These are phyloP conservation scores for Linum lewisii DNA, from an alignment of 345 rosid genomes.

Conservation along the genomic window DNA sequence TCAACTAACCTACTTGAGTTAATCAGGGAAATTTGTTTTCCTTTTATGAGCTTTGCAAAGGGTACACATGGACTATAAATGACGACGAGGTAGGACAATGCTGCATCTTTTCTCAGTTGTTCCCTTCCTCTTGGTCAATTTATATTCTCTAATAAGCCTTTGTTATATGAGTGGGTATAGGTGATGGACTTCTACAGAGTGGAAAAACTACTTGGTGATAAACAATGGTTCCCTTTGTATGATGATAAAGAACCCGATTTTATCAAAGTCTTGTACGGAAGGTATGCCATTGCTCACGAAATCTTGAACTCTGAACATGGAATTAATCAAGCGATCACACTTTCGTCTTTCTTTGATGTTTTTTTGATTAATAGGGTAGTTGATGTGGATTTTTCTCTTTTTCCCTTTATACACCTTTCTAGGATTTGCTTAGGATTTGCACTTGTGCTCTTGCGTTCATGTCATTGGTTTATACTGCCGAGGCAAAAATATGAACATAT, in stretches of 20 bases:
- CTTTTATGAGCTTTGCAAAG: conserved; percentile 68
- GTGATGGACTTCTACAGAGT: conserved; percentile 39
- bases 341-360: background rate
- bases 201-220: conserved; percentile 21
- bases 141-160: background rate
- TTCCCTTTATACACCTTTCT: background rate
- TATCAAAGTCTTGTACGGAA: conserved; percentile 58
- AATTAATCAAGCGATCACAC: background rate
- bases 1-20: conserved; percentile 18
- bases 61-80: conserved; percentile 61
- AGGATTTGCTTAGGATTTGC: background rate
- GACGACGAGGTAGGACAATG: conserved; percentile 55
- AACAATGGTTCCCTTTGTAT: conserved; percentile 19
- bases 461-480: background rate
- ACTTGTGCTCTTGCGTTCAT: background rate
- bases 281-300: conserved; percentile 30
- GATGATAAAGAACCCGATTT: conserved; percentile 44
- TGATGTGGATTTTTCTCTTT: background rate
- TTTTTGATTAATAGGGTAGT: conserved; percentile 1
- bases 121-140: conserved; percentile 5
- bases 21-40: conserved; percentile 76
- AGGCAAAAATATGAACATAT: background rate
- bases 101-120: conserved; percentile 2
- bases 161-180: conserved; percentile 26
- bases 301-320: background rate